A percentile compares a stretch with the other conserved stretches of the same genome.
Evolutionary conservation across 257 asterid genomes (phyloP).

Genomic region (Verbascum thapsus): DNA sequence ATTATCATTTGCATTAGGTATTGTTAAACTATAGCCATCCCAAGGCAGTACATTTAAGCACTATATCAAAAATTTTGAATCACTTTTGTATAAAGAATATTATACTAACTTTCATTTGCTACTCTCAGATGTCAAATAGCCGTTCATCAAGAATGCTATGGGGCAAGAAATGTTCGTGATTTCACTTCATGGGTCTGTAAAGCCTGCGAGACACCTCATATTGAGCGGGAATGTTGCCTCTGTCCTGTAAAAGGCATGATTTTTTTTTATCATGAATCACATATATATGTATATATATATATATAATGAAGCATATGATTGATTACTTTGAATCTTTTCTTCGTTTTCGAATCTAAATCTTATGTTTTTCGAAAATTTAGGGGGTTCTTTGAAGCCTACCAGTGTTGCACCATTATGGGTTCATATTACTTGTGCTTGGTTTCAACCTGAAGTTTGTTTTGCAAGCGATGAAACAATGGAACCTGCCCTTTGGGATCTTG

Average conservation of each 20-base stretch:
- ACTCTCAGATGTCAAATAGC: conserved; percentile 92
- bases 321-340: background rate
- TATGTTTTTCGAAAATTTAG: conserved; percentile 45
- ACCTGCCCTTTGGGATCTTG: conserved; percentile 92
- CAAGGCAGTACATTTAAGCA: too few relatives aligned
- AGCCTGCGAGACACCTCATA: conserved; percentile 94
- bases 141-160: conserved; percentile 99
- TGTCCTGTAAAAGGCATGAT: conserved; percentile 95
- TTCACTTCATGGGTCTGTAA: conserved; percentile 98
- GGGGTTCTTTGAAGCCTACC: conserved; percentile 98
- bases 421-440: conserved; percentile 99
- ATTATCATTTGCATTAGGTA: conserved; percentile 75
- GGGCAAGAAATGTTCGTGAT: conserved; percentile 91
- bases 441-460: conserved; percentile 97
- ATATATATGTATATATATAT: conserved; percentile 13
- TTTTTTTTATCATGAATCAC: conserved; percentile 17
- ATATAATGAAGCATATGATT: background rate
- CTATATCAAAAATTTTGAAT: conserved; percentile 12
- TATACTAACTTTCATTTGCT: conserved; percentile 30
- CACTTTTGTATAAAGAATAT: conserved; percentile 19
- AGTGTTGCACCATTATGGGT: conserved; percentile 91
- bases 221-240: conserved; percentile 95
- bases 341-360: conserved; percentile 11
- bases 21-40: conserved; percentile 22
- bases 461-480: conserved; percentile 95